These are phyloP conservation scores for Vachellia pachyceras DNA, from an alignment of 306 rosid species.

Conservation along the genomic window DNA sequence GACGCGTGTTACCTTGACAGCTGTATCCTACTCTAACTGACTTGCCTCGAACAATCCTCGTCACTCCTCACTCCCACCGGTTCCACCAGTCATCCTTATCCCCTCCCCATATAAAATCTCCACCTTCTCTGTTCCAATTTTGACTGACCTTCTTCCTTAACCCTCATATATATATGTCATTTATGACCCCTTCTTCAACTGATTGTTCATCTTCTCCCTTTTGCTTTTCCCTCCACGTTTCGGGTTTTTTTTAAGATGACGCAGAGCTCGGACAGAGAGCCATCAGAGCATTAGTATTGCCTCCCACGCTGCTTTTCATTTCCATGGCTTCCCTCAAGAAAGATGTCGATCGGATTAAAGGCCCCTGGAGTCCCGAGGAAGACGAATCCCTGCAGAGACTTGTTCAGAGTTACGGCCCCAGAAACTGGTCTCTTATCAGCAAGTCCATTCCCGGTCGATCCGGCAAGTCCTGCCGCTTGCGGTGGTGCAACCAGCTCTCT, in stretches of 20 bases:
- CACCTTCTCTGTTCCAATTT: constrained; percentile 2
- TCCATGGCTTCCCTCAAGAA: constrained; percentile 45
- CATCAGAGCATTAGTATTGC: background rate
- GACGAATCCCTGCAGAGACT: constrained; percentile 68
- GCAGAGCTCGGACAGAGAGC: background rate
- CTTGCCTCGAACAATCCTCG: constrained; percentile 51
- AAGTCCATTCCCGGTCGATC: constrained; percentile 84
- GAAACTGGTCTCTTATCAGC: constrained; percentile 85
- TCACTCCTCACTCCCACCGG: constrained; percentile 51
- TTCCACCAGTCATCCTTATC: constrained; percentile 46
- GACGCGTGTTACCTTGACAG: constrained; percentile 71
- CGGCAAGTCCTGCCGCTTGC: constrained; percentile 83
- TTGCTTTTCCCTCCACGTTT: background rate
- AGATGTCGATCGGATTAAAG: constrained; percentile 73
- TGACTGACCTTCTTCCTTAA: background rate
- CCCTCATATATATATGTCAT: background rate
- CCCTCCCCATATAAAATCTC: constrained; percentile 41
- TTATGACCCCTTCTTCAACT: no score
- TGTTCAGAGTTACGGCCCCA: constrained; percentile 64
- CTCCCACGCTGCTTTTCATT: background rate
- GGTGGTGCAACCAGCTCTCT: constrained; percentile 95
- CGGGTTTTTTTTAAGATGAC: background rate
- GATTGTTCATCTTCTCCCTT: background rate
- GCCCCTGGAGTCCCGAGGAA: constrained; percentile 92
- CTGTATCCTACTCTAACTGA: constrained; percentile 62